Base-by-base conservation (phyloP, 345 rosid genomes). In the Eucalyptus sp. region DNA sequence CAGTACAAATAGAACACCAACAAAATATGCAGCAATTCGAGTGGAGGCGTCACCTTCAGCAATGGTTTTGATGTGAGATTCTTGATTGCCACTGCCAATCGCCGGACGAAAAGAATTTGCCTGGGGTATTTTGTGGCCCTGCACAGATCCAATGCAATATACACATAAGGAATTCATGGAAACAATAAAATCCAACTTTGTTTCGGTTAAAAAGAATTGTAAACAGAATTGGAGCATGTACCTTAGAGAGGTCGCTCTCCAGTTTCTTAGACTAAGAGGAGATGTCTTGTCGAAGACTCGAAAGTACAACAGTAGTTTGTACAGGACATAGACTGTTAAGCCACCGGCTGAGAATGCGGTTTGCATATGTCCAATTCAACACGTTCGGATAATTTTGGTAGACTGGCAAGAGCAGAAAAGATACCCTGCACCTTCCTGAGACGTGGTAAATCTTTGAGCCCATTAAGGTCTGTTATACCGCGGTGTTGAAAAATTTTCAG, bases 81-180 rank as follows among this genome's bases (percentile, higher is more conserved):
- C 15, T 60, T 27, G 66, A 60, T 60, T 60, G n/a, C 66, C 66
- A 4, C 4, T 41, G 4, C 4, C 31, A 27, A 25, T 25, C 7
- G 4, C n/a, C 0, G 0, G 66, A 60, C 14, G 3, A 1, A 2
- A 60, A 60, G 66, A 60, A 5, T 60, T 11, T 27, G n/a, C 16
- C 31, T 27, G 7, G n/a, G 66, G n/a, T 41, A 27, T 27, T 27
- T 60, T 12, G 29, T 60, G 14, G 66, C 31, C 66, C 66, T 60
- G 66, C 66, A 60, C 66, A 62, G 41, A 66, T 66, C 43, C 11
- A 66, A 16, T 16, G 12, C 79, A 31, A 4, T 41, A 2, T 66
- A 31, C 7, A 66, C 20, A 15, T 7, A 16, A 31, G 79, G 79
- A 66, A 8, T 31, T 15, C 22, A 1, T 4, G 79, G 79, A 16